Evolutionary conservation across 2,329 filamentous ascomycete species (phyloP).

Genomic region (Pleoardoris graminearum): DNA sequence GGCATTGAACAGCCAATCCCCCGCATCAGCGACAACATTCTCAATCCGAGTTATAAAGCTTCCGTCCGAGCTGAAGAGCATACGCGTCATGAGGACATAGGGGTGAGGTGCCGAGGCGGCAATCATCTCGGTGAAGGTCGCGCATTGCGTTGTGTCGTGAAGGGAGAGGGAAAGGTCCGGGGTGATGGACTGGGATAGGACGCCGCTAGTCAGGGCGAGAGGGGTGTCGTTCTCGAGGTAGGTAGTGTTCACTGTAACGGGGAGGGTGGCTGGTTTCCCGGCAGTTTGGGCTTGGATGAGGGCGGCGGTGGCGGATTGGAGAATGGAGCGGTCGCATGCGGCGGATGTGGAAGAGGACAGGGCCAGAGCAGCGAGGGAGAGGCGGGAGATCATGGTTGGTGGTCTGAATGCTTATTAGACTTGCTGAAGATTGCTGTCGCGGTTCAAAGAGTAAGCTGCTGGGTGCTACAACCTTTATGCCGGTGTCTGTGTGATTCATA

Average conservation of each 20-base stretch:
- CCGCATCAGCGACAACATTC: constrained; percentile 21
- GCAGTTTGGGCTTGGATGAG: constrained; percentile 23
- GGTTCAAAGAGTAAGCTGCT: no score
- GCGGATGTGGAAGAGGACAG: constrained; percentile 15
- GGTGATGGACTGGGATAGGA: constrained; percentile 17
- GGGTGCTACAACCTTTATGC: no score
- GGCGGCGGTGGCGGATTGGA: constrained; percentile 16
- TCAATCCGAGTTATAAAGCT: constrained; percentile 16
- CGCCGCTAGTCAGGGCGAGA: constrained; percentile 12
- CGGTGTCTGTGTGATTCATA: no score
- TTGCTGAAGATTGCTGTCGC: no score
- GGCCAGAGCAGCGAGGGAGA: neutral
- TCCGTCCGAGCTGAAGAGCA: constrained; percentile 13
- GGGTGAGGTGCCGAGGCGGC: constrained; percentile 22
- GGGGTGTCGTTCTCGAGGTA: constrained; percentile 24
- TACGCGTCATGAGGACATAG: constrained; percentile 25
- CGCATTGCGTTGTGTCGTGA: constrained; percentile 25
- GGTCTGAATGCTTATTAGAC: no score
- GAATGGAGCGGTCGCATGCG: constrained; percentile 19
- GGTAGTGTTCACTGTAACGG: constrained; percentile 14
- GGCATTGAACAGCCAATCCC: constrained; percentile 31
- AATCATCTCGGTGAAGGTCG: constrained; percentile 25
- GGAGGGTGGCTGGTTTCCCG: constrained; percentile 15
- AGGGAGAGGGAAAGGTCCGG: constrained; percentile 25
- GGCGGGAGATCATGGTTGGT: neutral